Base-by-base conservation (phyloP, 169 alveolate species). In the Plasmodium coatneyi region DNA sequence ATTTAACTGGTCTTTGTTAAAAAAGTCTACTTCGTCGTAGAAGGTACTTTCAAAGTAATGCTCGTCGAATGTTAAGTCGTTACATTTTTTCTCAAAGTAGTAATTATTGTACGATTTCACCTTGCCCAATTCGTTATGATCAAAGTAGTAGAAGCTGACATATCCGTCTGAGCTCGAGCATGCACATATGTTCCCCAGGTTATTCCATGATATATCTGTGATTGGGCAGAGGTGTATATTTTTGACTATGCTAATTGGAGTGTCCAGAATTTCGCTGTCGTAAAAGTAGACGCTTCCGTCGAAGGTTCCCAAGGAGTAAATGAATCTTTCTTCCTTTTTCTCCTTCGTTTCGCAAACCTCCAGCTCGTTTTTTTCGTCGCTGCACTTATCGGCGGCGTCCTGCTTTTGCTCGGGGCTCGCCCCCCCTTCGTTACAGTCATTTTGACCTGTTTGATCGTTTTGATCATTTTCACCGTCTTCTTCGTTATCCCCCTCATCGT, bases 181-280 rank as follows among this genome's bases (percentile, higher is more conserved):
- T 14, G 99, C 99, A 41, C 98, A 95, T 83, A 97, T 96, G 82
- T 95, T 96, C 2, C 98, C 98, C 87, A 97, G 98, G 66, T 97
- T 97, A 92, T 97, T 97, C 99, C 99, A 98, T 56, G 99, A 96
- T 36, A 97, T 95, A 93, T 98, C 99, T 12, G 99, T 98, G 93
- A 98, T 97, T 34, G 99, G 97, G 92, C 98, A 98, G 92, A 97
- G 97, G 95, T 98, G 99, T 32, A 98, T 97, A 95, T 98, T 97
- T 71, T 98, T 97, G 41, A 98, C 96, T 83, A 98, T 98, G 71
- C 98, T 98, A 56, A 98, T 96, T 56, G 99, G 99, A 32, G 96
- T 96, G 49, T 92, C 93, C 46, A 96, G 66, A 74, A 96, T 97
- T 82, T 96, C 96, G 43, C 98, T 97, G 92, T 97, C 99, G 92